phyloP scores from a whole-genome alignment of 2,329 filamentous ascomycete genomes.

The Ampelomyces quisqualis region DNA sequence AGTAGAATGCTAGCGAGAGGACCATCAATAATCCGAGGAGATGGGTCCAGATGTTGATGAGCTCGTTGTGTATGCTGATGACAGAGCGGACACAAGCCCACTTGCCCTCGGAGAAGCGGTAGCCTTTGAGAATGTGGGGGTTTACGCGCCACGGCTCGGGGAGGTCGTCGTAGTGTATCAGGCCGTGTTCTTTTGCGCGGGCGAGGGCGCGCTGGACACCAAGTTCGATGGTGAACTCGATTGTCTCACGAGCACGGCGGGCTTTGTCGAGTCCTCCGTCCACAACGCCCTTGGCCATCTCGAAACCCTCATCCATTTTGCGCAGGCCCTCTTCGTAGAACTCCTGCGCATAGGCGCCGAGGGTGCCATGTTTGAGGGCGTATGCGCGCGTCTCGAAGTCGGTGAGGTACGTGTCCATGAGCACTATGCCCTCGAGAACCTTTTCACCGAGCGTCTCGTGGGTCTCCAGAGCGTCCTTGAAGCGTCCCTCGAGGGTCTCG shows the following conservation, averaged over 20 bases:
- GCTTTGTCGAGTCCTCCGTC: slow-evolving; percentile 81
- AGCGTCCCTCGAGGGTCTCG: slow-evolving; percentile 84
- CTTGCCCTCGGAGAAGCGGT: slow-evolving; percentile 91
- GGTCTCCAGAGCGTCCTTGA: slow-evolving; percentile 79
- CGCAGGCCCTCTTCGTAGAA: slow-evolving; percentile 77
- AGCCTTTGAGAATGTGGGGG: slow-evolving; percentile 86
- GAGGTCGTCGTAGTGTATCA: slow-evolving; percentile 86
- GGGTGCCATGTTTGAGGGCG: slow-evolving; percentile 73
- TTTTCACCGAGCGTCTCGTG: slow-evolving; percentile 91
- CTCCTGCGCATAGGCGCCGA: slow-evolving; percentile 69
- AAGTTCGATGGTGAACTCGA: slow-evolving; percentile 68
- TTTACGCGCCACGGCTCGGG: slow-evolving; percentile 93
- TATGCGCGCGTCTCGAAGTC: slow-evolving; percentile 83
- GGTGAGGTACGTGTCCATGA: slow-evolving; percentile 80
- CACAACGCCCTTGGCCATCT: slow-evolving; percentile 71
- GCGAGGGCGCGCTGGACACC: slow-evolving; percentile 77
- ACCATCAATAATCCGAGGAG: slow-evolving; percentile 85
- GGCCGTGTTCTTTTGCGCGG: slow-evolving; percentile 73
- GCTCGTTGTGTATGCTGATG: slow-evolving; percentile 85
- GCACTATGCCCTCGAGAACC: slow-evolving; percentile 78
- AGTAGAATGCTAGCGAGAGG: slow-evolving; percentile 87
- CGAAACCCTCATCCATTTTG: slow-evolving; percentile 76
- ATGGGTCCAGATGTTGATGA: slow-evolving; percentile 98
- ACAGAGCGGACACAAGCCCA: slow-evolving; percentile 82
- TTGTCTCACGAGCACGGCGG: slow-evolving; percentile 69